A percentile compares a stretch with the other conserved stretches of the same genome.
These are phyloP conservation scores for Euphorbia peplus DNA, from an alignment of 345 rosid genomes.

Conservation along the genomic window DNA sequence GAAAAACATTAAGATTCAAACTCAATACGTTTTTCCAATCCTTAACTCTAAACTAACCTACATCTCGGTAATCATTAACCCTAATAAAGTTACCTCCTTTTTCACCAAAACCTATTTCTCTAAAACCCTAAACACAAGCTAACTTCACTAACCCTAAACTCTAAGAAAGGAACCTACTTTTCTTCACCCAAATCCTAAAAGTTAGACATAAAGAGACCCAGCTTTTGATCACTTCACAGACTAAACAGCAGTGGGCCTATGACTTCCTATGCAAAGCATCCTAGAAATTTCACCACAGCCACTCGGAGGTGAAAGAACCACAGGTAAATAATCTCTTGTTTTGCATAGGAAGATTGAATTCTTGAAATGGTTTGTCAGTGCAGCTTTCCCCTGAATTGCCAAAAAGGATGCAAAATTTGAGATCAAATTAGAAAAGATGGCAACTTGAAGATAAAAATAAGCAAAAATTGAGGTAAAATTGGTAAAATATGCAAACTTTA, in stretches of 20 bases:
- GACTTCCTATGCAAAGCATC: slow-evolving; percentile 21
- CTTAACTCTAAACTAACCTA: neutral
- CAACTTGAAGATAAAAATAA: too few species aligned
- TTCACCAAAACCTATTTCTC: too few species aligned
- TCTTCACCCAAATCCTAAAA: neutral
- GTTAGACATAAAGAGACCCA: too few species aligned
- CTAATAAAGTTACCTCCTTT: neutral
- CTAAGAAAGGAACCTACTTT: neutral
- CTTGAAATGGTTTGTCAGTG: slow-evolving; percentile 23
- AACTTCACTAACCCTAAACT: neutral
- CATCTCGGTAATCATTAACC: neutral
- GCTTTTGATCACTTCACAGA: too few species aligned
- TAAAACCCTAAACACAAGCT: too few species aligned
- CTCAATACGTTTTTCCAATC: neutral
- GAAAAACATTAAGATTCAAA: slow-evolving; percentile 29
- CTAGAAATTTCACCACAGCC: slow-evolving; percentile 25
- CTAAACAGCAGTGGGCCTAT: too few species aligned
- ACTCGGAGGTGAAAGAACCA: slow-evolving; percentile 36
- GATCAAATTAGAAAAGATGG: too few species aligned
- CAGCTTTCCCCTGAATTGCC: slow-evolving; percentile 37
- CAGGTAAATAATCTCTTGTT: slow-evolving; percentile 38
- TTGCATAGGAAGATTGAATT: slow-evolving; percentile 37
- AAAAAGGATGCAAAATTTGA: neutral
- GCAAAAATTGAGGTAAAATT: too few species aligned
- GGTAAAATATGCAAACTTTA: too few species aligned